Evolutionary conservation across 768 basidiomycete species (phyloP), one percentile per base, ranked within the genome.

Genomic region (Tubosaeta sp.): DNA sequence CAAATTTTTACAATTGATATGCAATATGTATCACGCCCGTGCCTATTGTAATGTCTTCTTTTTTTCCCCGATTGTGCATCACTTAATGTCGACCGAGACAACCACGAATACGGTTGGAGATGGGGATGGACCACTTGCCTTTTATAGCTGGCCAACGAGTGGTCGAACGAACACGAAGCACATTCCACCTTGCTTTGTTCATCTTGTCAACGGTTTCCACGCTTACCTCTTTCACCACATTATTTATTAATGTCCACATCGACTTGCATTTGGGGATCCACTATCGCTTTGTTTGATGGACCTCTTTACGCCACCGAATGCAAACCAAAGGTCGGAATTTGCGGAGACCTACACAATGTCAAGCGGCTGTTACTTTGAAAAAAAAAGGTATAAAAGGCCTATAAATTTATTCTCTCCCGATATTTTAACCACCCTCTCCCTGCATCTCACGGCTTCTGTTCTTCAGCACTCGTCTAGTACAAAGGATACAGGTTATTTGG

Each of bases 21-120:
- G 45, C 46, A 47, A 57, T 58, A 52, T 62, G 59, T 71, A 61
- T 52, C 17, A 42, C 53, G 43, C 27, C 50, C 52, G 46, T 33
- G 45, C 50, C 52, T 51, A 60, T 61, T 68, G 72, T 71, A 60
- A 73, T 49, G 60, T 70, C 44, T 4, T 43, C 39, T 46, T 37
- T 45, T 51, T 50, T 49, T n/a, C 51, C 32, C 39, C 56, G 43
- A 19, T 42, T 48, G 46, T 57, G 41, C 42, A 37, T 45, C 48
- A 59, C 55, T 64, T 50, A 63, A 54, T 46, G 34, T 48, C 19
- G n/a, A 53, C 46, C 59, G 52, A 57, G 53, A 53, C 43, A 39
- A 38, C 14, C 33, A 14, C 45, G 31, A 29, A 29, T 29, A 22
- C 22, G 22, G 22, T 22, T 22, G 22, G 22, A 53, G 39, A 3